Evolutionary conservation across 805 yeast species (phyloP), one percentile per base, ranked within the genome.

Genomic region (Henningerozyma blattae): DNA sequence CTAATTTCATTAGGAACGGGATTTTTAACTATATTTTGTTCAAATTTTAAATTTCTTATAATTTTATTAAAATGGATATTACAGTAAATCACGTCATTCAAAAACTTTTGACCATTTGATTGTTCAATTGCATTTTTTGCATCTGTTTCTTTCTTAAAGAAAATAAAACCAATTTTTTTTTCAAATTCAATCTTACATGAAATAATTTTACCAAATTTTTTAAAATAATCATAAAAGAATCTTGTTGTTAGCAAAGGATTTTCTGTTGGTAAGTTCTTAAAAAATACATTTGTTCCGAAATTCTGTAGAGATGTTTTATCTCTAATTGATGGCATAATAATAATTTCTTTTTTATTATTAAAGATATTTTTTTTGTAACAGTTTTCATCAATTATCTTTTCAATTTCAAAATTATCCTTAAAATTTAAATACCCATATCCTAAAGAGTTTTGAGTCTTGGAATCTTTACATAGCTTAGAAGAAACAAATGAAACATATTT

Each of bases 351-450:
- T n/a, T n/a, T n/a, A 18, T 60, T 59, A 17, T 60, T 58, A 14
- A 57, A 59, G 25, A 51, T 44, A 1, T 70, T 43, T 2, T 41
- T 45, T 2, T 60, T 61, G 43, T 70, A 72, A 48, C 75, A 78
- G 57, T 75, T 67, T 9, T 69, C 64, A 29, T 71, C 76, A 32
- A 73, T 58, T 3, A 84, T 83, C 27, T 39, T 35, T 18, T 64
- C 64, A 0, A 83, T 84, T 32, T 72, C 78, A 4, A 52, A 46
- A 30, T 62, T 59, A 6, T 53, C 55, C 7, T 56, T 54, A 47
- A 77, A 77, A 35, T 80, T 77, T 10, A 79, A 75, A 49, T 80
- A 81, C 1, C 85, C 93, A 54, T 81, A 78, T 3, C 85, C 80
- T 36, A 83, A 57, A 1, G 86, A 72, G 31, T 66, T 56, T 15